Evolutionary conservation across 257 asterid genomes (phyloP).

Genomic region (Fraxinus quadrangulata): DNA sequence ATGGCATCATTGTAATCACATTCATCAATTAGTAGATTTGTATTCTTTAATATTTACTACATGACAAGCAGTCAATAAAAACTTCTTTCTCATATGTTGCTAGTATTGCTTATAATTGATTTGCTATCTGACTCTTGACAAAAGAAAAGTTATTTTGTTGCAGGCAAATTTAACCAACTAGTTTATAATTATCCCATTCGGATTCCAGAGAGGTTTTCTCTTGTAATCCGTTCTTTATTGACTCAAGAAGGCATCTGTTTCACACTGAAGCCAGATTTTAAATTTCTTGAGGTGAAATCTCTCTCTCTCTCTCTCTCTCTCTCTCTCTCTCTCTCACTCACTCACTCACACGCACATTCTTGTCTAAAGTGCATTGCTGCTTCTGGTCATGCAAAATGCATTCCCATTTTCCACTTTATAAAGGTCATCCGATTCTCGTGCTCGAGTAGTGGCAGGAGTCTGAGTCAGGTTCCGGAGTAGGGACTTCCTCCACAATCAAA

Average conservation of each 20-base stretch:
- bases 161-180: constrained; percentile 95
- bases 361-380: not conserved
- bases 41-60: constrained; percentile 7
- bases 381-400: constrained; percentile 18
- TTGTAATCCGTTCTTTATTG: constrained; percentile 92
- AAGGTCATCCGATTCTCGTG: not conserved
- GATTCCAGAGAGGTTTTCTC: constrained; percentile 98
- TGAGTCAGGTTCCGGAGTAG: not conserved
- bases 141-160: constrained; percentile 21
- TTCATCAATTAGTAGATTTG: constrained; percentile 1
- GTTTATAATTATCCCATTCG: constrained; percentile 97
- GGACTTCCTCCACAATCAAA: not conserved
- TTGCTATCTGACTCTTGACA: constrained; percentile 15
- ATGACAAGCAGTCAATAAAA: constrained; percentile 11
- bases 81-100: constrained; percentile 3
- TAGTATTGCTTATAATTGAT: constrained; percentile 17
- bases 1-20: constrained; percentile 7
- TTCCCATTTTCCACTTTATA: constrained; percentile 9
- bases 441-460: not conserved
- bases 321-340: not conserved
- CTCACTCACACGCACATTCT: not conserved
- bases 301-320: constrained; percentile 3
- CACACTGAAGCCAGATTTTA: constrained; percentile 85
- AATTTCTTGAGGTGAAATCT: constrained; percentile 87
- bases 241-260: constrained; percentile 99